phyloP scores from a whole-genome alignment of 306 rosid species.

The Sicyos edulis region DNA sequence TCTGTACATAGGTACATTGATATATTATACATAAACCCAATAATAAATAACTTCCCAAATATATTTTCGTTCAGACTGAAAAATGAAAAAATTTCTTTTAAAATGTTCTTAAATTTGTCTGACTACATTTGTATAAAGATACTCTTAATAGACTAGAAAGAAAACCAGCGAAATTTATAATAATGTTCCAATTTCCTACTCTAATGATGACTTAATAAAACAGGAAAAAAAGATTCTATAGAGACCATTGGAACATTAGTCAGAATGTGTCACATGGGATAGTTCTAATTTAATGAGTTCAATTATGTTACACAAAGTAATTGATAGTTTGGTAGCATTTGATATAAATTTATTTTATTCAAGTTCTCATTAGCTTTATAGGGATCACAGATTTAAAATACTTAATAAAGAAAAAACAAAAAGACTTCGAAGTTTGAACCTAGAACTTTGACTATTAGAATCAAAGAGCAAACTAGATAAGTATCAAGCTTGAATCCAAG shows the following conservation, averaged over 20 bases:
- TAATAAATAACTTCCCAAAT: too few relatives aligned
- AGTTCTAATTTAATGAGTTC: constrained; percentile 1
- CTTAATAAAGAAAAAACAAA: too few relatives aligned
- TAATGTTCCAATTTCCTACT: not conserved
- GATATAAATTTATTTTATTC: not conserved
- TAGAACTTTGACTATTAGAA: not conserved
- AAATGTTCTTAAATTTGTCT: too few relatives aligned
- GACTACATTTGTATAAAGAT: too few relatives aligned
- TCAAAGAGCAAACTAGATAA: not conserved
- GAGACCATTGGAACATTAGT: not conserved
- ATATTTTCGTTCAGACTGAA: too few relatives aligned
- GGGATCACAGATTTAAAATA: too few relatives aligned
- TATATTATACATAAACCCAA: too few relatives aligned
- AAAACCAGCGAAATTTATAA: not conserved
- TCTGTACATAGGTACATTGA: too few relatives aligned
- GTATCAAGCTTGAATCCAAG: not conserved
- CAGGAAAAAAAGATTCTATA: not conserved
- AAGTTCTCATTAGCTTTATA: constrained; percentile 2
- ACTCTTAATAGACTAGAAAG: not conserved
- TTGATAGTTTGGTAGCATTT: constrained; percentile 7
- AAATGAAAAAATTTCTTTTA: too few relatives aligned
- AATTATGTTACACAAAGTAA: not conserved
- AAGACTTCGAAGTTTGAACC: not conserved
- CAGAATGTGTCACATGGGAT: constrained; percentile 1
- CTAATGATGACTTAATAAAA: not conserved